Evolutionary conservation across 2,329 filamentous ascomycete species (phyloP), one percentile per base, ranked within the genome.

Genomic region (Fusarium redolens): DNA sequence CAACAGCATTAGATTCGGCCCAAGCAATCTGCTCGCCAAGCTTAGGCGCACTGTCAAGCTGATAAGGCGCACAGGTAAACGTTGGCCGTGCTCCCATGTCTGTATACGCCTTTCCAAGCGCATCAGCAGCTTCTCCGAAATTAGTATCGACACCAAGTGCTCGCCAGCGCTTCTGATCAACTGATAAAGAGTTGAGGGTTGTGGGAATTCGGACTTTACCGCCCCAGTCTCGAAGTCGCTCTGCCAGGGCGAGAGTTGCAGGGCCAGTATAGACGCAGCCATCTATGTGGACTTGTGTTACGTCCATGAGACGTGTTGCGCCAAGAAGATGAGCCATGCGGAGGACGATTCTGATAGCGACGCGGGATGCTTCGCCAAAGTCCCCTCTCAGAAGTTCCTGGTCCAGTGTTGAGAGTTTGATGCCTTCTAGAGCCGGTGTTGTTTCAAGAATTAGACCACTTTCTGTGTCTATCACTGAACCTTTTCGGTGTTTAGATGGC

Each of bases 191-290:
- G 35, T 76, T 76, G 17, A 76, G 50, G 5, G 74, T 71, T 0
- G 72, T 69, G 1, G 69, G 72, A 3, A 76, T 64, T 4, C 58
- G 66, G 13, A 76, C 63, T 33, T 57, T 51, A 2, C 74, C 74
- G 13, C 67, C 67, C 60, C 57, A 69, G 4, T 69, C 74, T 1
- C 74, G 72, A 0, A 76, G 67, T 12, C 43, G 45, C 12, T 72
- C 45, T 22, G 59, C 72, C 14, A 76, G 64, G 2, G 61, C 33
- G 4, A 76, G 58, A 1, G 72, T 68, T 3, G 69, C 72, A 0
- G 70, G 70, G 1, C 74, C 74, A 81, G 61, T 86, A 1, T 68
- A 73, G 17, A 65, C 73, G 2, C 62, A 63, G 1, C 71, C 71
- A 33, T 75, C 73, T 3, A 65, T 47, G 5, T 75, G 73, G 2